These are phyloP conservation scores for Talaromyces wortmannii DNA, from an alignment of 495 filamentous ascomycete species.

Conservation along the genomic window DNA sequence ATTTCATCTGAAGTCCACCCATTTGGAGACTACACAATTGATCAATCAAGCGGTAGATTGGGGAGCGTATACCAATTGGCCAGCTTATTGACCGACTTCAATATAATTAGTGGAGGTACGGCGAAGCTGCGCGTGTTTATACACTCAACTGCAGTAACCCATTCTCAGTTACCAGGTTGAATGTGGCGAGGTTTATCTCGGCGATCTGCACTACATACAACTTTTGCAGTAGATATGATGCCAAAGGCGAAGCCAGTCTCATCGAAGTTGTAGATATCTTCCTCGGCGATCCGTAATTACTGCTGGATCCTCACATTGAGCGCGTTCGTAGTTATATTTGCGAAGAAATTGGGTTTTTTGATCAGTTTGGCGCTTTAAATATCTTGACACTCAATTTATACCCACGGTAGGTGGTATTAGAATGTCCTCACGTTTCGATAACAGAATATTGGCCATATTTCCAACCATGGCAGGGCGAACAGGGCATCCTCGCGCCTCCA, in stretches of 20 bases:
- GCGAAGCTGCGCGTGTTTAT: constrained; percentile 15
- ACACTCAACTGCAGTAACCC: constrained; percentile 25
- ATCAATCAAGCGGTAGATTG: constrained; percentile 15
- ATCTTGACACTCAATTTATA: constrained; percentile 17
- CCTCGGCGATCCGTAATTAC: constrained; percentile 19
- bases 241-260: constrained; percentile 31
- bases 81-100: constrained; percentile 18
- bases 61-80: constrained; percentile 17
- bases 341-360: constrained; percentile 20
- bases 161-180: constrained; percentile 34
- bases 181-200: constrained; percentile 8
- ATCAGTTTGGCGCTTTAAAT: constrained; percentile 19
- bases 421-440: constrained; percentile 7
- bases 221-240: constrained; percentile 17
- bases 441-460: constrained; percentile 30
- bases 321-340: constrained; percentile 22
- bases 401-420: constrained; percentile 11
- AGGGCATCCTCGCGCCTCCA: constrained; percentile 20
- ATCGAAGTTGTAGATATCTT: constrained; percentile 39
- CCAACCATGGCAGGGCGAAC: constrained; percentile 15
- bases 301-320: constrained; percentile 27
- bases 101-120: constrained; percentile 25
- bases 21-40: constrained; percentile 18
- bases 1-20: constrained; percentile 25
- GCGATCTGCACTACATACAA: constrained; percentile 20